Evolutionary conservation across 176 grass and related monocot species (phyloP).

Genomic region (Zea mays): DNA sequence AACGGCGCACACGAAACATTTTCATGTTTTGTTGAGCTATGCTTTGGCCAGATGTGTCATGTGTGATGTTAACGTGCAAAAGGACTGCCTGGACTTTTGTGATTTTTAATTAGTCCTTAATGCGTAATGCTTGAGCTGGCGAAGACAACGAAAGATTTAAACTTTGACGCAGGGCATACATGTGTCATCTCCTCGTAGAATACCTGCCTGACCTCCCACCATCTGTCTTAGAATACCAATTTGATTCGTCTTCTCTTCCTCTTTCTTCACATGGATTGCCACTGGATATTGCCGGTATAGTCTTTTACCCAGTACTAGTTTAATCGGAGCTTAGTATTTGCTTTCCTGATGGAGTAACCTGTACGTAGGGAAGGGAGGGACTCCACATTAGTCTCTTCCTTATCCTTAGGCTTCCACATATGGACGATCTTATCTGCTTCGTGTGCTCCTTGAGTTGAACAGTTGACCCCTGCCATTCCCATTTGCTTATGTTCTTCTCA

Average conservation of each 20-base stretch:
- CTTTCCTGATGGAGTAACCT: constrained; percentile 40
- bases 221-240: constrained; percentile 39
- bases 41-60: not conserved
- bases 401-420: constrained; percentile 48
- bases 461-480: constrained; percentile 35
- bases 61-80: constrained; percentile 29
- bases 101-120: constrained; percentile 33
- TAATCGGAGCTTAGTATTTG: constrained; percentile 42
- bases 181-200: constrained; percentile 37
- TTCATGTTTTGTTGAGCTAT: constrained; percentile 26
- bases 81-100: constrained; percentile 11
- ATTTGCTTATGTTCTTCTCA: constrained; percentile 31
- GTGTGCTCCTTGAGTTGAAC: constrained; percentile 23
- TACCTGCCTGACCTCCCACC: constrained; percentile 13
- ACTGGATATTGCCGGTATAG: constrained; percentile 22
- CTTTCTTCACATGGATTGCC: constrained; percentile 41
- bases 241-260: constrained; percentile 35
- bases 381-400: constrained; percentile 49
- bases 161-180: constrained; percentile 26
- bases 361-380: constrained; percentile 16
- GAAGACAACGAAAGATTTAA: constrained; percentile 24
- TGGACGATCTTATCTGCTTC: constrained; percentile 53
- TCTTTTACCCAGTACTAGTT: constrained; percentile 30
- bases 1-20: not conserved
- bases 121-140: constrained; percentile 27